Evolutionary conservation across 257 asterid species (phyloP).

Genomic region (Euphrasia confusa): DNA sequence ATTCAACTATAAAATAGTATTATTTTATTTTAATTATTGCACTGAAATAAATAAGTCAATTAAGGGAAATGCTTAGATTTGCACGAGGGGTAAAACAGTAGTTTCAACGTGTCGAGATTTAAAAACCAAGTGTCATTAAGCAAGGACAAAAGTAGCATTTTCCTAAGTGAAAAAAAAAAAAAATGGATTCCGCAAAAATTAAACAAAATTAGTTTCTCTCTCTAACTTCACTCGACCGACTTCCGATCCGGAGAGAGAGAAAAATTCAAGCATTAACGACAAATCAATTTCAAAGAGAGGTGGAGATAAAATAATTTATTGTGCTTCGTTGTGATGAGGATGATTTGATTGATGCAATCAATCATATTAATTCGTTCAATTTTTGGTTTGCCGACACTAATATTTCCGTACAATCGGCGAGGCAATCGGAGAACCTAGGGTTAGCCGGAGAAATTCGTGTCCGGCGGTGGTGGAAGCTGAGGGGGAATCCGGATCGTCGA

Average conservation of each 20-base stretch:
- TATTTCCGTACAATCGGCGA: slow-evolving; percentile 11
- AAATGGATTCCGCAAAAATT: slow-evolving; percentile 9
- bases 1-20: too few species aligned
- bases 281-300: neutral
- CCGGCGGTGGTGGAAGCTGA: slow-evolving; percentile 32
- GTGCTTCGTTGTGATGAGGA: slow-evolving; percentile 25
- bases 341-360: slow-evolving; percentile 27
- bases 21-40: too few species aligned
- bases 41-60: too few species aligned
- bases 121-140: too few species aligned
- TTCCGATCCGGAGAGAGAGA: slow-evolving; percentile 37
- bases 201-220: slow-evolving; percentile 30
- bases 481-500: slow-evolving; percentile 30
- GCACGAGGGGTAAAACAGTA: too few species aligned
- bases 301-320: slow-evolving; percentile 10
- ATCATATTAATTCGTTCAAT: slow-evolving; percentile 26
- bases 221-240: slow-evolving; percentile 35
- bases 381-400: slow-evolving; percentile 24
- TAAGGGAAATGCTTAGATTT: too few species aligned
- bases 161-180: neutral
- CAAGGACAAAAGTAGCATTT: too few species aligned
- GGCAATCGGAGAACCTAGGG: slow-evolving; percentile 35
- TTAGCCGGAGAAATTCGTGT: slow-evolving; percentile 21
- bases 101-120: too few species aligned
- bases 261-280: slow-evolving; percentile 36